Evolutionary conservation across 1,139 yeast species (phyloP), one percentile per base, ranked within the genome.

Genomic region (Blastobotrys indianensis): DNA sequence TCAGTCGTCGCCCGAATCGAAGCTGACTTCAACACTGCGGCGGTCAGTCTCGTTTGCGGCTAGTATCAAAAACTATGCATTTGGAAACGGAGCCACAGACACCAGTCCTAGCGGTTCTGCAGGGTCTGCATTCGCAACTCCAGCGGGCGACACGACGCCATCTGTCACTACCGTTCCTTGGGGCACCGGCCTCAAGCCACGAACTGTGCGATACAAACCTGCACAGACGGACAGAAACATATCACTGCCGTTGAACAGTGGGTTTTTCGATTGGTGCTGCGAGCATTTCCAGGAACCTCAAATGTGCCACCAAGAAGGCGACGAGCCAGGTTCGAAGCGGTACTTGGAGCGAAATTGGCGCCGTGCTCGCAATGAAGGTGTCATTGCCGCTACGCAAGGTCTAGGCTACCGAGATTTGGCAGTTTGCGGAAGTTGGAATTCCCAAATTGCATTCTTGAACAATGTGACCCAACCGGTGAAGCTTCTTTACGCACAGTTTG

Each of bases 211-310:
- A 8, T 63, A 61, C 39, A 44, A 45, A 20, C 46, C 55, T 4
- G 53, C 53, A 13, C 37, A 42, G 9, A 45, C 45, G 16, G 49
- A 39, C 15, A 52, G 51, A 38, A 50, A 49, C 39, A 53, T 53
- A 29, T 50, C 50, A 6, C 46, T 69, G 41, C 90, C 95, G 0
- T 65, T 82, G 20, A 72, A 74, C 12, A 83, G 94, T 16, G 82
- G 82, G 3, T 90, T 92, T 61, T 81, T 90, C 54, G 95, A 86
- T 48, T 92, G 88, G 70, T 80, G 92, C 58, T 73, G 85, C 53
- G 98, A 92, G 61, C 90, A 88, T 61, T 92, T 90, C 67, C 96
- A 90, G 60, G 97, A 90, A 60, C 97, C 99, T 0, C 97, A 92
- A 61, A 85, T 92, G 84, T 80, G 87, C 13, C 81, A 80, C 52